These are phyloP conservation scores for Sclerotinia subarctica DNA, from an alignment of 2,329 filamentous ascomycete genomes.

Conservation along the genomic window DNA sequence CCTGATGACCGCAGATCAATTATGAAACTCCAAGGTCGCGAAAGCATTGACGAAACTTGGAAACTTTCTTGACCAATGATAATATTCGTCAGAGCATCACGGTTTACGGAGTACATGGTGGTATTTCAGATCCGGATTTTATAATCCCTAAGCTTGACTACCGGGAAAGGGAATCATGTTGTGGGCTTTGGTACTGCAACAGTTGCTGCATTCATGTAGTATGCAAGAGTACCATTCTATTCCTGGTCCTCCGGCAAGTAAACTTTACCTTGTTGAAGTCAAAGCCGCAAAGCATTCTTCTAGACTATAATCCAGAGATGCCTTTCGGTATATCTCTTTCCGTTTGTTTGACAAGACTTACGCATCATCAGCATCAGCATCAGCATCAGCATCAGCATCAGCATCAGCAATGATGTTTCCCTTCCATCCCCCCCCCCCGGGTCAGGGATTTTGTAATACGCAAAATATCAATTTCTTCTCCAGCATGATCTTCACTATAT, in stretches of 20 bases:
- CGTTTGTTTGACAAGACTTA: not conserved
- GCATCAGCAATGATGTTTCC: not conserved
- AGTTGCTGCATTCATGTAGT: not conserved
- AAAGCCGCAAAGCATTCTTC: not conserved
- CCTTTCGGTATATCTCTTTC: conserved; percentile 7
- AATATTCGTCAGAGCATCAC: not conserved
- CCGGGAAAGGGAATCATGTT: conserved; percentile 9
- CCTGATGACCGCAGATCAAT: conserved; percentile 1
- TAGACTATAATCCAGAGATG: not conserved
- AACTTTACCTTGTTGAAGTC: not conserved
- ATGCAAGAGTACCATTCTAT: not conserved
- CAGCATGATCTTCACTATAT: conserved; percentile 17
- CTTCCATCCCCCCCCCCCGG: not conserved
- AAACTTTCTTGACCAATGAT: not conserved
- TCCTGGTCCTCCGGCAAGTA: not conserved
- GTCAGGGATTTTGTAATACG: not conserved
- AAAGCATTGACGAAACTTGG: conserved; percentile 1
- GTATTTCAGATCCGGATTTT: not conserved
- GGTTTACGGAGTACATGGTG: no score
- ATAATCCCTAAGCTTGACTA: not conserved
- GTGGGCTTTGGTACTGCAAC: not conserved
- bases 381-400: no score
- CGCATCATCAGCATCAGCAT: not conserved
- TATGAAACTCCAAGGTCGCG: conserved; percentile 17
- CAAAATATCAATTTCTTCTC: conserved; percentile 8